Conservation (phyloP, 73 alveolate species). For the Paramecium biaurelia region DNA sequence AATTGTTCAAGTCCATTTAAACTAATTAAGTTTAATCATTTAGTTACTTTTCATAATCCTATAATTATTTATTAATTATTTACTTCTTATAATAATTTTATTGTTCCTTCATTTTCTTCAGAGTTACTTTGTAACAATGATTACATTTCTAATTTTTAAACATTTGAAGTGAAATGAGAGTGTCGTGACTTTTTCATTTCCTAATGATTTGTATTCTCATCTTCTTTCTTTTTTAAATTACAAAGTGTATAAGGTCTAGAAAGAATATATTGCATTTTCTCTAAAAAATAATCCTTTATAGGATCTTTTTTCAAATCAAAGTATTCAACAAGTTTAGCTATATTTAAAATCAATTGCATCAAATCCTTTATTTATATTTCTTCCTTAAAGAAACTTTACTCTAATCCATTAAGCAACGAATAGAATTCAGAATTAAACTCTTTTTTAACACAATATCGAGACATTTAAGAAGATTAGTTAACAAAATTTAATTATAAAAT, state of each 20-base stretch:
- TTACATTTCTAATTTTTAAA: neutral
- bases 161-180: neutral
- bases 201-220: neutral
- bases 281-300: neutral
- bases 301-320: conserved; percentile 24
- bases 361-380: neutral
- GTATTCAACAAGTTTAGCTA: neutral
- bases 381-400: neutral
- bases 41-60: neutral
- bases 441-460: neutral
- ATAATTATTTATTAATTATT: neutral
- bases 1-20: neutral
- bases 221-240: neutral
- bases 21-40: neutral
- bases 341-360: neutral
- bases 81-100: neutral
- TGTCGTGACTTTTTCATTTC: neutral
- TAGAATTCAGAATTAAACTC: neutral
- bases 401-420: neutral
- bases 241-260: neutral
- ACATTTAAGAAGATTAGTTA: neutral
- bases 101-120: neutral
- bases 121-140: neutral
- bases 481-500: neutral
- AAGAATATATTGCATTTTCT: neutral